Percentiles rank a stretch among this genome's conserved stretches.
phyloP scores from a whole-genome alignment of 306 rosid genomes.

The Casuarina equisetifolia region DNA sequence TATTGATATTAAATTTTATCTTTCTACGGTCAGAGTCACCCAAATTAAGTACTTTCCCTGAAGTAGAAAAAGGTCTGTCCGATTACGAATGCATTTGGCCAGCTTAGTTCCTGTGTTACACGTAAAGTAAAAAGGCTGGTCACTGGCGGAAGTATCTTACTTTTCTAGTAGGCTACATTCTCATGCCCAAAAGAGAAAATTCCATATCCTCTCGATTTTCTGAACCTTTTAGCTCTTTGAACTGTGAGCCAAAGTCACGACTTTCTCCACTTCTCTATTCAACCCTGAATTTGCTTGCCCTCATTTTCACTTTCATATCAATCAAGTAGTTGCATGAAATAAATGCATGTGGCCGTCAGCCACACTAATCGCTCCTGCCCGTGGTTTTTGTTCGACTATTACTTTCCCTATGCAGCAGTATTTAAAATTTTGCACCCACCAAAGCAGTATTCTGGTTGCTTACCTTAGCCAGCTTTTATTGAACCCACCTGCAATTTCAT shows the following conservation, averaged over 20 bases:
- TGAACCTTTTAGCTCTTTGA: slow-evolving; percentile 11
- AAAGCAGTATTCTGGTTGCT: slow-evolving; percentile 8
- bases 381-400: background rate
- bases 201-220: background rate
- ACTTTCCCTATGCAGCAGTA: background rate
- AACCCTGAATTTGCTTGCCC: slow-evolving; percentile 15
- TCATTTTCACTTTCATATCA: background rate
- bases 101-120: background rate
- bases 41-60: no score
- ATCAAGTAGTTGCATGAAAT: slow-evolving; percentile 40
- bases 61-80: no score
- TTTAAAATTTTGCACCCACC: slow-evolving; percentile 25
- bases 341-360: slow-evolving; percentile 4
- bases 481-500: slow-evolving; percentile 65
- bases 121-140: background rate
- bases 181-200: background rate
- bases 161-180: no score
- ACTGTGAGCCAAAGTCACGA: slow-evolving; percentile 20
- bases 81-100: no score
- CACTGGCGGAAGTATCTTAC: no score
- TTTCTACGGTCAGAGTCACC: no score
- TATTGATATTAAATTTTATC: no score
- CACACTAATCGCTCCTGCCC: background rate
- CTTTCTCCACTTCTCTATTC: background rate
- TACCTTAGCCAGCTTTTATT: slow-evolving; percentile 38